Base-by-base conservation (phyloP, 371 early-diverging fungal species). In the Nematocida minor region DNA sequence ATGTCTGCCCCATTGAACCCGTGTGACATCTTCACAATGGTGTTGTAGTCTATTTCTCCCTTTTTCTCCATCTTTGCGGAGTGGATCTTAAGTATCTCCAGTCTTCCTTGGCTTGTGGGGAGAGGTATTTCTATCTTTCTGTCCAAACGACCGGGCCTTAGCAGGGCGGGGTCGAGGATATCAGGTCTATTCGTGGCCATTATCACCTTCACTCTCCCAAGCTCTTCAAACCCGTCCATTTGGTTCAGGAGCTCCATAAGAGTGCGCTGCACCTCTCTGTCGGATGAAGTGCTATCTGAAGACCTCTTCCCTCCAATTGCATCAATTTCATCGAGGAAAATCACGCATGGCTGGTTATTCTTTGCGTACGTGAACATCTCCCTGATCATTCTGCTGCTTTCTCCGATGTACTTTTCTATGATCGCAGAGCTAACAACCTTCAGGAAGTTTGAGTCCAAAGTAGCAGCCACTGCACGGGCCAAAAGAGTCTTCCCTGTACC, bases 261-360 rank as follows among this genome's bases (percentile, higher is more conserved):
- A 27, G 97, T 98, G 77, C 99, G 90, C 86, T 97, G 97, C 80
- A 97, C 95, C 89, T 98, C 99, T 82, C 97, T 91, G 89, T 98
- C 99, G 16, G 96, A 93, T 46, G 96, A 95, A 14, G 94, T 96
- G 81, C 95, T 94, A 82, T 97, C 99, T 6, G 93, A 92, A 86
- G 95, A 95, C 67, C 99, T 89, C 70, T 95, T 90, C 6, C 97
- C 96, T 83, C 99, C 99, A 87, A 98, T 97, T 41, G 99, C 97
- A 88, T 98, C 99, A 81, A 98, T 96, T 86, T 98, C 99, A 85
- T 98, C 99, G 94, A 98, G 93, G 84, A 98, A 98, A 62, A 98
- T 97, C 81, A 98, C 94, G 87, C 97, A 97, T n/a, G 99, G 99
- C 79, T 94, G 94, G 84, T 95, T 95, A 79, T 94, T 93, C 81